Base-by-base conservation (phyloP, 768 basidiomycete species). In the Hemileccinum rubropunctum region DNA sequence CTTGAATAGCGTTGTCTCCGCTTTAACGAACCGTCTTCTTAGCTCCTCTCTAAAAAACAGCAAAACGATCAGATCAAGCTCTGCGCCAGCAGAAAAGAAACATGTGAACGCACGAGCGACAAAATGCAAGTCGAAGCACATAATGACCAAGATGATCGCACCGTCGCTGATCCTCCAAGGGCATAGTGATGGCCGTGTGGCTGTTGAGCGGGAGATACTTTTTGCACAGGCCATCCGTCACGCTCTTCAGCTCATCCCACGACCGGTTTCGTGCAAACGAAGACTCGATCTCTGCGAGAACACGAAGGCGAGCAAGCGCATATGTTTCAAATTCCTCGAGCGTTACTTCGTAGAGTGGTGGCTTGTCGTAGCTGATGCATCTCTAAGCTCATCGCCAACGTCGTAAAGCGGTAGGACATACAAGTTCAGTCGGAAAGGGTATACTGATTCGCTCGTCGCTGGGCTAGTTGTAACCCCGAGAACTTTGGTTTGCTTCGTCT, bases 271-370 rank as follows among this genome's bases (percentile, higher is more conserved):
- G 86, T 10, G 85, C 88, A 53, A 83, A 81, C 4, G 88, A 92
- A 2, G 94, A 86, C 62, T 95, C 93, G 48, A 97, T 95, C 65
- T 95, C 92, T 14, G 89, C 87, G 15, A 97, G 79, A 15, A 97
- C 77, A 23, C 91, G 83, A 28, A 99, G 77, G 33, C 97, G 76
- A 57, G 95, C 84, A 18, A 99, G 76, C 1, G 97, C 97, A 63
- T 79, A 90, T 3, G 78, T 84, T 66, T 99, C 97, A 58, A 99
- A 99, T 55, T 98, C 90, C 65, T 98, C 97, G 15, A 98, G 75
- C 1, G 93, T 93, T 17, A 98, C 86, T 60, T 98, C 93, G 48
- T 84, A 85, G 14, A 78, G 67, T 17, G 97, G 97, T 18, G 95
- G 91, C 15, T 64, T 71, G 58, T 95, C 87, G 63, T 99, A 98